A percentile compares a stretch with the other conserved stretches of the same genome.
These are phyloP conservation scores for Kwoniella newhampshirensis DNA, from an alignment of 768 basidiomycete genomes.

Conservation along the genomic window DNA sequence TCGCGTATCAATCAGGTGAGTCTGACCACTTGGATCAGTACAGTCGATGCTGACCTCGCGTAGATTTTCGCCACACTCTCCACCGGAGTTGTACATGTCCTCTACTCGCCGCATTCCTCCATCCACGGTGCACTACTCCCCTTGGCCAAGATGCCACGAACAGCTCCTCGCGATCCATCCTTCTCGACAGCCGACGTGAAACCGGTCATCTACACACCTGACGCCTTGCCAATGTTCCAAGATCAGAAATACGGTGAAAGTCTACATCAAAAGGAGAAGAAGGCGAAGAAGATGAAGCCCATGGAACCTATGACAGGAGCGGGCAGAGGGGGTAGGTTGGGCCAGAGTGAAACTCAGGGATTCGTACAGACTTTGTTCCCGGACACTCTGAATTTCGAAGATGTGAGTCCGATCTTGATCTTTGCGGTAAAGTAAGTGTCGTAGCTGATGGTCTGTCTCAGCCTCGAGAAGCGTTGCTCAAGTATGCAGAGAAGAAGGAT, in stretches of 20 bases:
- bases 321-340: constrained; percentile 88
- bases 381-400: constrained; percentile 62
- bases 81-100: constrained; percentile 79
- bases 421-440: not conserved
- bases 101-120: constrained; percentile 89
- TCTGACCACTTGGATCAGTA: constrained; percentile 8
- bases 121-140: constrained; percentile 88
- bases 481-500: constrained; percentile 76
- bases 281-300: constrained; percentile 86
- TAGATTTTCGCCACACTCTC: constrained; percentile 87
- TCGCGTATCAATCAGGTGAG: constrained; percentile 90
- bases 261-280: constrained; percentile 88
- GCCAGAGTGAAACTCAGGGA: constrained; percentile 95
- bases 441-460: constrained; percentile 51
- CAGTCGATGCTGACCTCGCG: not conserved
- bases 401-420: constrained; percentile 65
- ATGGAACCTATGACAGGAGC: constrained; percentile 90
- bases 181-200: constrained; percentile 67
- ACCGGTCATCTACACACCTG: constrained; percentile 87
- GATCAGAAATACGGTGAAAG: constrained; percentile 66
- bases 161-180: constrained; percentile 79
- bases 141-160: constrained; percentile 78
- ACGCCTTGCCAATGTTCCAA: constrained; percentile 86
- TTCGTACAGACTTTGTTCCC: constrained; percentile 87
- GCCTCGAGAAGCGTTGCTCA: constrained; percentile 96